Evolutionary conservation across 179 eudicot species (phyloP).

Genomic region (Beta corolliflora): DNA sequence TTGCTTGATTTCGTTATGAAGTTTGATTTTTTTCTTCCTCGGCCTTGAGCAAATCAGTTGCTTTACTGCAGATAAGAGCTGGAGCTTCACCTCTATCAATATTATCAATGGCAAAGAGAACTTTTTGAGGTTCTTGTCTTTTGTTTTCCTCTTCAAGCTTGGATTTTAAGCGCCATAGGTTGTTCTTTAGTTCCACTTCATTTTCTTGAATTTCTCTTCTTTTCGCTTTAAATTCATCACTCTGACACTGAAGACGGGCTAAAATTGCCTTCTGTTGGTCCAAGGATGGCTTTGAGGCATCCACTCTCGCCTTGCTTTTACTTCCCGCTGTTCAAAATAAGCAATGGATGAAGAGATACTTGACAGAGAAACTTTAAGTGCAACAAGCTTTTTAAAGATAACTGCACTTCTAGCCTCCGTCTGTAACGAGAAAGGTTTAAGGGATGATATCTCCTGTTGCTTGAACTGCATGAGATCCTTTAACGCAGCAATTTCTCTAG

Average conservation of each 20-base stretch:
- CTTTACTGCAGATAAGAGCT: slow-evolving; percentile 50
- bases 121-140: slow-evolving; percentile 67
- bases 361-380: slow-evolving; percentile 57
- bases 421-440: slow-evolving; percentile 40
- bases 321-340: slow-evolving; percentile 80
- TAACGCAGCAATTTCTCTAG: slow-evolving; percentile 44
- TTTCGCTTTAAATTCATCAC: slow-evolving; percentile 42
- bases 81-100: slow-evolving; percentile 51
- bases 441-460: slow-evolving; percentile 45
- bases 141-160: slow-evolving; percentile 67
- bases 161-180: slow-evolving; percentile 39
- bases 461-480: slow-evolving; percentile 46
- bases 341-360: slow-evolving; percentile 58
- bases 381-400: slow-evolving; percentile 58
- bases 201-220: slow-evolving; percentile 44
- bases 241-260: slow-evolving; percentile 43
- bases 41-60: slow-evolving; percentile 80
- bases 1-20: slow-evolving; percentile 61
- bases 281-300: slow-evolving; percentile 41
- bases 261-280: slow-evolving; percentile 48
- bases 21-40: slow-evolving; percentile 88
- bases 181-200: slow-evolving; percentile 50
- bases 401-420: slow-evolving; percentile 44
- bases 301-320: slow-evolving; percentile 46
- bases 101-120: slow-evolving; percentile 79